These are phyloP conservation scores for Cladosporium sp. DNA, from an alignment of 2,329 filamentous ascomycete genomes.

Conservation along the genomic window DNA sequence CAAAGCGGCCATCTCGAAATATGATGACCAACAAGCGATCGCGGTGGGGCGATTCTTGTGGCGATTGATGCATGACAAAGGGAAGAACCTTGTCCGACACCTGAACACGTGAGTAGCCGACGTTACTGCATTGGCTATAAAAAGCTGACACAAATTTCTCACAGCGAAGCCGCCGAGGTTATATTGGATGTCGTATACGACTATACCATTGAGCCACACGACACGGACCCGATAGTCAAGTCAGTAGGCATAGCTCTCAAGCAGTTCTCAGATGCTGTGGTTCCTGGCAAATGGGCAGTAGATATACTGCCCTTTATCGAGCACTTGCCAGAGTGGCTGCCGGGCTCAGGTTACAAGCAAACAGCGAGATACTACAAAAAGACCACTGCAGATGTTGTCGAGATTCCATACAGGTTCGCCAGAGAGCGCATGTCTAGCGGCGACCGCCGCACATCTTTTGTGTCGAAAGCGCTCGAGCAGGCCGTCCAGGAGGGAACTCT, in stretches of 20 bases:
- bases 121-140: neutral
- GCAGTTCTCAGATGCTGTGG: conserved; percentile 42
- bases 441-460: conserved; percentile 40
- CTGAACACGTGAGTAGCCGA: conserved; percentile 41
- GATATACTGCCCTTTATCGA: conserved; percentile 48
- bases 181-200: conserved; percentile 51
- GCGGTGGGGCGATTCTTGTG: conserved; percentile 49
- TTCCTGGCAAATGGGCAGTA: conserved; percentile 48
- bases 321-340: conserved; percentile 48
- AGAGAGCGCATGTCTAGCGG: conserved; percentile 36
- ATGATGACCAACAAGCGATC: conserved; percentile 45
- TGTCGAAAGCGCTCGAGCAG: conserved; percentile 43
- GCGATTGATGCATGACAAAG: conserved; percentile 41
- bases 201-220: conserved; percentile 45
- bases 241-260: conserved; percentile 43
- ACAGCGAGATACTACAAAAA: conserved; percentile 42
- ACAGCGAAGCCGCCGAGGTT: conserved; percentile 42
- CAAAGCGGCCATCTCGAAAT: conserved; percentile 41
- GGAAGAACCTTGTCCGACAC: conserved; percentile 42
- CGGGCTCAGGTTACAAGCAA: conserved; percentile 47
- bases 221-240: conserved; percentile 46
- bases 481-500: conserved; percentile 23
- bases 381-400: conserved; percentile 35
- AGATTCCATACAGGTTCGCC: conserved; percentile 48
- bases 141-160: neutral